A percentile compares a stretch with the other conserved stretches of the same genome.
phyloP scores from a whole-genome alignment of 2,329 filamentous ascomycete species.

The Aspergillus sp. region DNA sequence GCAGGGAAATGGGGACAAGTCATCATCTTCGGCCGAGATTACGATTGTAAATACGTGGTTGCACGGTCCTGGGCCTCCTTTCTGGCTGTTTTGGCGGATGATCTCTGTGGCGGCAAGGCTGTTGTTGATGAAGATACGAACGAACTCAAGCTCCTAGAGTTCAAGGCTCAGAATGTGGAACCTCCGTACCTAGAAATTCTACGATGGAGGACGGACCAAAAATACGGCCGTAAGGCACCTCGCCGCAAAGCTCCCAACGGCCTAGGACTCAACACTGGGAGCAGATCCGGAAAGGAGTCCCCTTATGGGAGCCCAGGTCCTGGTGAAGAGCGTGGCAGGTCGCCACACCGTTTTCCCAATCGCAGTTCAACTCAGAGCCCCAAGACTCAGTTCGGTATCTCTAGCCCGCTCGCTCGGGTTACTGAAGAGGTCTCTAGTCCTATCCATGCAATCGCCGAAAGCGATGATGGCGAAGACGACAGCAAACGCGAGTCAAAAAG shows the following conservation, averaged over 20 bases:
- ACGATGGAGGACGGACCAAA: conserved; percentile 93
- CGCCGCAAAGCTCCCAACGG: conserved; percentile 54
- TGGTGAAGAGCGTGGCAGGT: conserved; percentile 53
- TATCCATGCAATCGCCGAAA: conserved; percentile 37
- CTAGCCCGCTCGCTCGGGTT: conserved; percentile 52
- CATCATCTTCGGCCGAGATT: conserved; percentile 95
- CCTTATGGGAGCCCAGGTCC: conserved; percentile 56
- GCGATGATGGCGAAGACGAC: conserved; percentile 38
- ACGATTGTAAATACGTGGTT: conserved; percentile 97
- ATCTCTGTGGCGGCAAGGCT: conserved; percentile 86
- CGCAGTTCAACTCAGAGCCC: conserved; percentile 49
- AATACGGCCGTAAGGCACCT: conserved; percentile 70
- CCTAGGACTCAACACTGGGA: conserved; percentile 58
- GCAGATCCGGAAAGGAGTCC: conserved; percentile 55
- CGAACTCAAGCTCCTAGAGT: conserved; percentile 90
- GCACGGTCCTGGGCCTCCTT: conserved; percentile 90
- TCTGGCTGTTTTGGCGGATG: conserved; percentile 84
- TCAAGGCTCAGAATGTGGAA: conserved; percentile 86
- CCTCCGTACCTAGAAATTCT: conserved; percentile 93
- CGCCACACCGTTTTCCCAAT: conserved; percentile 52
- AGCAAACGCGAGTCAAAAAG: conserved; percentile 35
- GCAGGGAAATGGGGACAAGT: conserved; percentile 93
- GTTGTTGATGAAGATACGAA: conserved; percentile 89
- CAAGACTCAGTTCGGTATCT: conserved; percentile 48
- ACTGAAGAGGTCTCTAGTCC: conserved; percentile 50